Evolutionary conservation across 1,284 basidiomycete genomes (phyloP).

Genomic region (Cryptococcus sp.): DNA sequence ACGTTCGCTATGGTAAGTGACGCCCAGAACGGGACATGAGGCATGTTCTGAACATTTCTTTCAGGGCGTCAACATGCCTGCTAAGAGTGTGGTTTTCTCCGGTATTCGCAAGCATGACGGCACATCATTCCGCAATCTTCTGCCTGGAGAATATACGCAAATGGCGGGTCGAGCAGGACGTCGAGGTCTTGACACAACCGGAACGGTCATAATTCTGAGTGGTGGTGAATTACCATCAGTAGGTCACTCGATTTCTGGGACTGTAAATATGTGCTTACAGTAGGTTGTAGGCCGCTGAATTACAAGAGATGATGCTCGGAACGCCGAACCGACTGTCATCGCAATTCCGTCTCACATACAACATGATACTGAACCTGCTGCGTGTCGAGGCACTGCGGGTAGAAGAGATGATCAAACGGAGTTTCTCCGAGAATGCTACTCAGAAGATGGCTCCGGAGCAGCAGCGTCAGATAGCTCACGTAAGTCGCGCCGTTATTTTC

Average conservation of each 20-base stretch:
- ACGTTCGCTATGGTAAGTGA: conserved; percentile 92
- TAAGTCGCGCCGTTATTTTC: conserved; percentile 46
- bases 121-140: conserved; percentile 74
- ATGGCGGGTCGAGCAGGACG: conserved; percentile 99
- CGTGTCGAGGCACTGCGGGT: conserved; percentile 95
- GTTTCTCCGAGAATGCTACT: conserved; percentile 96
- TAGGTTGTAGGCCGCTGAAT: conserved; percentile 62
- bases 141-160: conserved; percentile 93
- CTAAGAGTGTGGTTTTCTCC: conserved; percentile 95
- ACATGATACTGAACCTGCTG: conserved; percentile 97
- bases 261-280: neutral
- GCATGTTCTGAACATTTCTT: conserved; percentile 4
- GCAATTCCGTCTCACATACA: conserved; percentile 97
- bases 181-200: conserved; percentile 90
- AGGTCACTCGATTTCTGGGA: conserved; percentile 30
- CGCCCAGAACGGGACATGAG: neutral
- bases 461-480: conserved; percentile 80
- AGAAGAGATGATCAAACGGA: conserved; percentile 99
- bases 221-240: conserved; percentile 86
- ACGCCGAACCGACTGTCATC: conserved; percentile 88
- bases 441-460: conserved; percentile 91
- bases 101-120: conserved; percentile 96
- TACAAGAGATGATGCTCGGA: conserved; percentile 91
- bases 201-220: conserved; percentile 89
- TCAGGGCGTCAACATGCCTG: conserved; percentile 99